Conservation (phyloP, 2,329 filamentous ascomycete species). For the Rhinocladiella mackenziei region DNA sequence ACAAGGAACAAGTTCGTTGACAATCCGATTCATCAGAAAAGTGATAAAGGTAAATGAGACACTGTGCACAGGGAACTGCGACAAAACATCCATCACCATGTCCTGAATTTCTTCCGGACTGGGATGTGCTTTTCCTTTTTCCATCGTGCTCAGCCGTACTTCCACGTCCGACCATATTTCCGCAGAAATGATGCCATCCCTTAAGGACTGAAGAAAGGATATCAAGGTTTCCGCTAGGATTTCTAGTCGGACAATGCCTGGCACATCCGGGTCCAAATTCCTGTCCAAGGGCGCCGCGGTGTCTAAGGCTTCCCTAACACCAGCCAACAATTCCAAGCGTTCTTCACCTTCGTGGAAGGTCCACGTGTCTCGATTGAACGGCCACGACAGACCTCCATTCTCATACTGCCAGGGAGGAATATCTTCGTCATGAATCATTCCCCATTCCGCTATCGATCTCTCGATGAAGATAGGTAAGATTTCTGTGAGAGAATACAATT, state of each 20-base stretch:
- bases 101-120: slow-evolving; percentile 55
- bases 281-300: slow-evolving; percentile 60
- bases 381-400: slow-evolving; percentile 50
- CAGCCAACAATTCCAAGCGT: slow-evolving; percentile 43
- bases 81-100: slow-evolving; percentile 68
- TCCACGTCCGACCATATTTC: slow-evolving; percentile 58
- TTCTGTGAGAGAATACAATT: slow-evolving; percentile 85
- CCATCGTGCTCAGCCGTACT: slow-evolving; percentile 21
- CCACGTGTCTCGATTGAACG: slow-evolving; percentile 54
- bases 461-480: slow-evolving; percentile 61
- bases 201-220: slow-evolving; percentile 68
- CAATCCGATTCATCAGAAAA: slow-evolving; percentile 64
- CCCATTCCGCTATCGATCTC: slow-evolving; percentile 59
- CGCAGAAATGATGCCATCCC: slow-evolving; percentile 72
- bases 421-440: slow-evolving; percentile 50
- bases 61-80: slow-evolving; percentile 70
- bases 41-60: slow-evolving; percentile 86
- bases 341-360: slow-evolving; percentile 39
- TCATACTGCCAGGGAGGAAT: slow-evolving; percentile 53
- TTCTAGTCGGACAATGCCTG: slow-evolving; percentile 68
- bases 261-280: slow-evolving; percentile 59
- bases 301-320: slow-evolving; percentile 65
- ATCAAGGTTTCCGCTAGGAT: slow-evolving; percentile 67
- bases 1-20: slow-evolving; percentile 46
- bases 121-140: slow-evolving; percentile 45